Conservation (phyloP, 2,329 filamentous ascomycete genomes). For the Penicillium hesseltinei region DNA sequence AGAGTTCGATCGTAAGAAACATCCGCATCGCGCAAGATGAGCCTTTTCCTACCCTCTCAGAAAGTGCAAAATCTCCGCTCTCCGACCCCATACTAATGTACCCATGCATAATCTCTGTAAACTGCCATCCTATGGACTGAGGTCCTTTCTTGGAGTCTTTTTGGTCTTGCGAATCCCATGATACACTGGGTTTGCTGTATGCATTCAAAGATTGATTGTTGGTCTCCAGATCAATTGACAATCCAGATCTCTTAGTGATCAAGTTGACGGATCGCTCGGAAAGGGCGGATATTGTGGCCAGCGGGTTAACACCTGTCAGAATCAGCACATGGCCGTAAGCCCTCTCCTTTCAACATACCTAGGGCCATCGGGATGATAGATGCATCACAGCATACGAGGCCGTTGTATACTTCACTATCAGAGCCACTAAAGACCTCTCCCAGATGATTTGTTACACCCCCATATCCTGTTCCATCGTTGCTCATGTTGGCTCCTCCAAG, state of each 20-base stretch:
- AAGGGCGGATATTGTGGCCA: conserved; percentile 67
- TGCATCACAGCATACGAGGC: conserved; percentile 62
- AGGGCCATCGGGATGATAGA: conserved; percentile 62
- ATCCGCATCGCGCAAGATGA: neutral
- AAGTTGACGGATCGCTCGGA: conserved; percentile 62
- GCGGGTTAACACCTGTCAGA: conserved; percentile 55
- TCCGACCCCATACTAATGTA: neutral
- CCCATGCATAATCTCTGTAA: conserved; percentile 18
- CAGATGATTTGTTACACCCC: conserved; percentile 61
- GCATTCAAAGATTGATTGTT: conserved; percentile 11
- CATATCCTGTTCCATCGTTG: conserved; percentile 54
- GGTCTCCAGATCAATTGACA: conserved; percentile 45
- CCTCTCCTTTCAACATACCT: conserved; percentile 28
- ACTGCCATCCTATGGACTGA: conserved; percentile 16
- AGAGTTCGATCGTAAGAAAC: conserved; percentile 1
- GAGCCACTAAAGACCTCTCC: conserved; percentile 60
- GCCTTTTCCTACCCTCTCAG: neutral
- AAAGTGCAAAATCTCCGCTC: neutral
- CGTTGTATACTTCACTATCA: conserved; percentile 52
- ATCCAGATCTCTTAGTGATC: conserved; percentile 43
- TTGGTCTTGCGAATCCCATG: neutral
- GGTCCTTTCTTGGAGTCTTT: neutral
- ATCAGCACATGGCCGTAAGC: neutral
- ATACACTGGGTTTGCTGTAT: conserved; percentile 2
- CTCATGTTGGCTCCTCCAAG: conserved; percentile 66